A percentile compares a stretch with the other conserved stretches of the same genome.
Conservation (phyloP, 345 rosid genomes). For the Camelina neglecta region DNA sequence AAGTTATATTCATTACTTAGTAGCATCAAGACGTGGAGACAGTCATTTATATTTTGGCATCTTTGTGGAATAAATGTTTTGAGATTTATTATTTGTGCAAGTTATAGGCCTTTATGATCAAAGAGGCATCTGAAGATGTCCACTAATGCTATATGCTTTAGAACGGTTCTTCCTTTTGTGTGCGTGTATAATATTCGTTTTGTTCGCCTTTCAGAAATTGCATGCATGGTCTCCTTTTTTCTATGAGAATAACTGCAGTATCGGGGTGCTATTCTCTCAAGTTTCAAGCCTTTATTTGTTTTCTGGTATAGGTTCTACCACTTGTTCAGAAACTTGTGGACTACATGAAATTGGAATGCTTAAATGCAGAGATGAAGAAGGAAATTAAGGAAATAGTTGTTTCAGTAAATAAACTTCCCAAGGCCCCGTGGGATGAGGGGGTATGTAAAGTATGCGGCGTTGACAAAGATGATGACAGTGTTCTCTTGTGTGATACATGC, state of each 20-base stretch:
- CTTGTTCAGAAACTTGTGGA: slow-evolving; percentile 66
- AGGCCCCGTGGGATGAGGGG: slow-evolving; percentile 99
- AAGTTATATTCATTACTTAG: slow-evolving; percentile 20
- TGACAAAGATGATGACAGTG: slow-evolving; percentile 98
- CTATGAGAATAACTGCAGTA: slow-evolving; percentile 22
- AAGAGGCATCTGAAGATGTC: slow-evolving; percentile 13
- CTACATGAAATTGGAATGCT: slow-evolving; percentile 61
- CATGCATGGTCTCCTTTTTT: slow-evolving; percentile 18
- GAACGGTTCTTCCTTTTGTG: slow-evolving; percentile 20
- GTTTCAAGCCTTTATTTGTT: slow-evolving; percentile 29
- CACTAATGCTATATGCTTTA: slow-evolving; percentile 25
- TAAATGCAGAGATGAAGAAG: slow-evolving; percentile 63
- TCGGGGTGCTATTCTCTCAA: slow-evolving; percentile 24
- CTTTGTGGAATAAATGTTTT: slow-evolving; percentile 17
- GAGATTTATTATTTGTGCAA: slow-evolving; percentile 17
- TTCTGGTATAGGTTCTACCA: slow-evolving; percentile 67
- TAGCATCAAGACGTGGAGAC: slow-evolving; percentile 24
- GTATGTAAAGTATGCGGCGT: slow-evolving; percentile 97
- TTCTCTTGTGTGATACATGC: slow-evolving; percentile 93
- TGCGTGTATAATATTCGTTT: slow-evolving; percentile 2
- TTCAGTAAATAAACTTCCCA: slow-evolving; percentile 75
- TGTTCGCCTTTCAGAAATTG: slow-evolving; percentile 23
- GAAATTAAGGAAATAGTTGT: slow-evolving; percentile 72
- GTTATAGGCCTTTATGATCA: slow-evolving; percentile 31
- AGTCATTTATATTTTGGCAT: slow-evolving; percentile 8